These are phyloP conservation scores for Mucor irregularis DNA, from an alignment of 371 early-diverging fungal species.

Conservation along the genomic window DNA sequence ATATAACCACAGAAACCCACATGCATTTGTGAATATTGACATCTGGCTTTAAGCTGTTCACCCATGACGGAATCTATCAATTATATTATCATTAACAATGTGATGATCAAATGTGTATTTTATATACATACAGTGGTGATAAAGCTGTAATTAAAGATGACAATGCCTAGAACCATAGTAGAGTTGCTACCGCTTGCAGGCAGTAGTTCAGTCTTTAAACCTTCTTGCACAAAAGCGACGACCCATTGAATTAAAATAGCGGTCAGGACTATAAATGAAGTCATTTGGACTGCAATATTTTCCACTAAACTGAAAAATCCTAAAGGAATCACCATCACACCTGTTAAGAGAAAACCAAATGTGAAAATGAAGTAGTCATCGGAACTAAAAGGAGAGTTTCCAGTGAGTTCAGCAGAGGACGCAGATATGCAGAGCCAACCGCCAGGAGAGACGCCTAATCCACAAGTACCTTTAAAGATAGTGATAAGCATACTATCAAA, in stretches of 20 bases:
- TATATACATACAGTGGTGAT: conserved; percentile 48
- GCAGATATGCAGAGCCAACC: conserved; percentile 41
- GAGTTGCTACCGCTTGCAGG: conserved; percentile 50
- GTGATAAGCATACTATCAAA: conserved; percentile 45
- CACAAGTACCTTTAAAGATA: conserved; percentile 46
- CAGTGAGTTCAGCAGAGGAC: neutral
- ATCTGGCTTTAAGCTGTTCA: conserved; percentile 51
- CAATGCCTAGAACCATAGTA: conserved; percentile 56
- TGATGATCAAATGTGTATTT: too few relatives aligned
- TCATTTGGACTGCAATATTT: conserved; percentile 58
- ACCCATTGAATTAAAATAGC: conserved; percentile 57
- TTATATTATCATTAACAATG: neutral
- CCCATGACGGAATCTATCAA: conserved; percentile 59
- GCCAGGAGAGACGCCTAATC: conserved; percentile 38
- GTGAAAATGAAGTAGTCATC: conserved; percentile 58
- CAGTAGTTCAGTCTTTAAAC: conserved; percentile 44
- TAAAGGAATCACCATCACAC: conserved; percentile 55
- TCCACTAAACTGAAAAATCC: conserved; percentile 60
- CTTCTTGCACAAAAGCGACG: conserved; percentile 53
- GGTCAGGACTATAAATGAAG: conserved; percentile 48
- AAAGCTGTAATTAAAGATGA: conserved; percentile 64
- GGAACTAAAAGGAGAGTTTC: conserved; percentile 47
- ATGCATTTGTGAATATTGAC: conserved; percentile 58
- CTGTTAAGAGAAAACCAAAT: conserved; percentile 49
- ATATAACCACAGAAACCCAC: conserved; percentile 49